These are phyloP conservation scores for Cutaneotrichosporon mucoides DNA, from an alignment of 1,284 basidiomycete genomes.

Conservation along the genomic window DNA sequence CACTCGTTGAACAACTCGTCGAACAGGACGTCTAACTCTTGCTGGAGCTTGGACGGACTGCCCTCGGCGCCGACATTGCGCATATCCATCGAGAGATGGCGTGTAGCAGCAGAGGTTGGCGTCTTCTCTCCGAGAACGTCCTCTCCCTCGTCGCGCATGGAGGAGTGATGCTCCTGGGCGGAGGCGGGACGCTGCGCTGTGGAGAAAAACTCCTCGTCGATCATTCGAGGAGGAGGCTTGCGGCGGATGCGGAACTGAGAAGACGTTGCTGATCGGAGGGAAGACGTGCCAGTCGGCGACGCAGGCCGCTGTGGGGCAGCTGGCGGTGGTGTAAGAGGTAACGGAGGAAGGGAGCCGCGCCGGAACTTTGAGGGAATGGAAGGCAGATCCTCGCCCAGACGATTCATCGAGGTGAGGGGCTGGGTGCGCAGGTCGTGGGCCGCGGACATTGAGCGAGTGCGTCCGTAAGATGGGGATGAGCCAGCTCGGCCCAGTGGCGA, in stretches of 20 bases:
- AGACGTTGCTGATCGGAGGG: neutral
- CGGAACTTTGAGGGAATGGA: neutral
- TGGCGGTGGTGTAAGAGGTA: neutral
- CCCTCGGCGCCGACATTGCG: no score
- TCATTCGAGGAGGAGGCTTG: constrained; percentile 9
- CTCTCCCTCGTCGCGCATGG: neutral
- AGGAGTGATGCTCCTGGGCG: neutral
- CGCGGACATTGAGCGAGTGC: constrained; percentile 2
- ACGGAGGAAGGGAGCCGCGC: neutral
- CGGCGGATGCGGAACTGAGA: constrained; percentile 14
- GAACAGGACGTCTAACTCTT: constrained; percentile 18
- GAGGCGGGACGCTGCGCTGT: no score
- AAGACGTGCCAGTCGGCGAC: neutral
- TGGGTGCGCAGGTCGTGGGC: neutral
- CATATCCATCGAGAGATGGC: neutral
- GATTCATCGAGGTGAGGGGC: no score
- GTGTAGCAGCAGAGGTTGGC: neutral
- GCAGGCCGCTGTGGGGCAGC: neutral
- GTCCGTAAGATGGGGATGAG: neutral
- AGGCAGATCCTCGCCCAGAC: no score
- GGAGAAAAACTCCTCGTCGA: neutral
- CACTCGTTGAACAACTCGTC: constrained; percentile 18
- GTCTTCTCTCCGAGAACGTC: neutral
- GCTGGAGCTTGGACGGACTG: neutral
- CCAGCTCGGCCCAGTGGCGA: neutral